Conservation (phyloP, 768 basidiomycete genomes). For the Epithele typhae region DNA sequence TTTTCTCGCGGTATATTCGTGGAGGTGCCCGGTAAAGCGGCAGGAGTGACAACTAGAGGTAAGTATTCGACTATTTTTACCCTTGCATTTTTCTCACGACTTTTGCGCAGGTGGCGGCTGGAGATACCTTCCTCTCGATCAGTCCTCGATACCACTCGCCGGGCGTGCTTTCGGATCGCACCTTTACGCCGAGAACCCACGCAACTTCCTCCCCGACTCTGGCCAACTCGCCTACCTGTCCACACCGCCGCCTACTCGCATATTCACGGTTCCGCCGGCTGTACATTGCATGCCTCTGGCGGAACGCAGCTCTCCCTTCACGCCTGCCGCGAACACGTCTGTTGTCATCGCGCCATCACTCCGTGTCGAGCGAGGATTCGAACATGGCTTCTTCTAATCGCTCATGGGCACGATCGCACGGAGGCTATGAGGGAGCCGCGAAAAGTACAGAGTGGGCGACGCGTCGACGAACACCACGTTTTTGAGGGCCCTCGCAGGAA, state of each 20-base stretch:
- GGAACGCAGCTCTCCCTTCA: neutral
- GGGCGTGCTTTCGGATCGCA: slow-evolving; percentile 95
- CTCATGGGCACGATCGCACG: slow-evolving; percentile 81
- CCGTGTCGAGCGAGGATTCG: slow-evolving; percentile 89
- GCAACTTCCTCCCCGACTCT: slow-evolving; percentile 91
- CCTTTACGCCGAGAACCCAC: slow-evolving; percentile 94
- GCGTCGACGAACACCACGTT: slow-evolving; percentile 89
- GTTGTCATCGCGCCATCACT: slow-evolving; percentile 50
- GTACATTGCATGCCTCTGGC: slow-evolving; percentile 18
- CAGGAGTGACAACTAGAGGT: slow-evolving; percentile 96
- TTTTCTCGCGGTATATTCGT: no score
- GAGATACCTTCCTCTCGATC: slow-evolving; percentile 80
- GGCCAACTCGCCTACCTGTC: slow-evolving; percentile 78
- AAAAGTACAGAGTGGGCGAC: slow-evolving; percentile 78
- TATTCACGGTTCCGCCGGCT: slow-evolving; percentile 50
- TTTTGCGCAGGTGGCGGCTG: slow-evolving; percentile 71
- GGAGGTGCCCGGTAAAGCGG: no score
- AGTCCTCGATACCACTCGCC: slow-evolving; percentile 76
- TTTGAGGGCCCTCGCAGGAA: slow-evolving; percentile 69
- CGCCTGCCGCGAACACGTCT: slow-evolving; percentile 15
- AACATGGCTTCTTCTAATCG: slow-evolving; percentile 82
- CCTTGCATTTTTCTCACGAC: neutral
- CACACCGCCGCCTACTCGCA: slow-evolving; percentile 69
- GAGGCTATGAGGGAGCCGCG: slow-evolving; percentile 80
- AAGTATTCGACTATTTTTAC: neutral